Evolutionary conservation across 1,284 basidiomycete species (phyloP), one percentile per base, ranked within the genome.

Genomic region (Athelia psychrophila): DNA sequence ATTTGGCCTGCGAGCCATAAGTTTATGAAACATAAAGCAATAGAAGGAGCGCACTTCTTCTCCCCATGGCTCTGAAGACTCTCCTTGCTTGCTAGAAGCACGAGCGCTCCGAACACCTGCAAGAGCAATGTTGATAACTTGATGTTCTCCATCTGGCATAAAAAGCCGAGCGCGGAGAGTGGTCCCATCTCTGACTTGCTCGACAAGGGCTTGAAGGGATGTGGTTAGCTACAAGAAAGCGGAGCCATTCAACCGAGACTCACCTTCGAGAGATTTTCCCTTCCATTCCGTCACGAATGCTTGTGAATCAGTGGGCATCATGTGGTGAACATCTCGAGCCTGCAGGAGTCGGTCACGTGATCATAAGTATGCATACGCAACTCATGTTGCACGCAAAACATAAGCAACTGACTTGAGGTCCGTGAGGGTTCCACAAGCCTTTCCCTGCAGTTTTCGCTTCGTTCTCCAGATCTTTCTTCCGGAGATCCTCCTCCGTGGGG

Each of bases 161-260:
- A 98, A 75, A 42, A 98, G 80, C 49, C 97, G 86, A 48, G 91
- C 85, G 27, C 95, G 90, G 33, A 98, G 76, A 48, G 93, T 95
- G 38, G 90, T 90, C 47, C 95, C 96, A 66, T 99, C 95, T 50
- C 91, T 84, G 51, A 98, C 94, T 69, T 92, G 88, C 71, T 99
- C 96, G 54, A 99, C 92, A 56, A 96, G 83, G 49, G 89, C 93
- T 93, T 54, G 3, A 32, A 50, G 51, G 42, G 42, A 56, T 19
- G 47, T 46, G 42, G n/a, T 38, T 49, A 16, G 51, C 49, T 47
- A 24, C 38, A 49, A 32, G 56, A 53, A 51, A 18, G 19, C 50
- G 30, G 13, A 27, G 42, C 42, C 38, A 33, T 13, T n/a, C 20
- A 44, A 46, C 32, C 20, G 44, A 24, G 38, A 58, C 73, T 61